Evolutionary conservation across 2,329 filamentous ascomycete genomes (phyloP), one percentile per base, ranked within the genome.

Genomic region (Diaporthe citri): DNA sequence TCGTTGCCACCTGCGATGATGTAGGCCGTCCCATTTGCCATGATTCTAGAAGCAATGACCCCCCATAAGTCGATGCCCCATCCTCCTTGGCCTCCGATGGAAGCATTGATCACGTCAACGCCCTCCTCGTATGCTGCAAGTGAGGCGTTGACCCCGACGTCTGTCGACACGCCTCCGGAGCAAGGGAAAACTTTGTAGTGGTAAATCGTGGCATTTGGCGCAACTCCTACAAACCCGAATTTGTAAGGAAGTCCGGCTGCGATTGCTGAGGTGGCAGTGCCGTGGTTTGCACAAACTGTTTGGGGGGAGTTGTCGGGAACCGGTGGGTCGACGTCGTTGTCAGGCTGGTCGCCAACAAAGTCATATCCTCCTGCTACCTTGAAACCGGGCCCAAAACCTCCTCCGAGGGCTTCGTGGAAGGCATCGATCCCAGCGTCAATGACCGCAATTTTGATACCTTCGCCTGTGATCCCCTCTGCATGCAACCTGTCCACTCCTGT

Each of bases 181-280:
- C 72, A 73, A n/a, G 60, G 60, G 34, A 73, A 73, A 4, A 73
- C 72, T 28, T 69, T 69, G 20, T 73, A 73, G 43, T 69, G 60
- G 9, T 46, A 41, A 8, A 73, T 43, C 1, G 72, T 73, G 8
- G 60, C 72, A n/a, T 69, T 69, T 3, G 72, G 72, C 1, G 72
- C 72, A 6, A 69, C 72, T 3, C 72, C 72, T 4, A 69, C 60
- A 17, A 73, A 73, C 1, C 51, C 51, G 31, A 69, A 73, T 13
- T 73, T 69, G 41, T 73, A 73, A 8, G 59, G 71, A 4, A 73
- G 39, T 3, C 71, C 71, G 8, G 71, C 71, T 20, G 71, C 71
- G 8, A 73, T 73, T 15, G 59, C 62, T 20, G 71, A 67, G 43
- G 51, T 57, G 6, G 71, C 71, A 17, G 71, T 73, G 25, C 71